A percentile compares a stretch with the other conserved stretches of the same genome.
phyloP scores from a whole-genome alignment of 2,329 filamentous ascomycete genomes.

The Chaetomium globosum region DNA sequence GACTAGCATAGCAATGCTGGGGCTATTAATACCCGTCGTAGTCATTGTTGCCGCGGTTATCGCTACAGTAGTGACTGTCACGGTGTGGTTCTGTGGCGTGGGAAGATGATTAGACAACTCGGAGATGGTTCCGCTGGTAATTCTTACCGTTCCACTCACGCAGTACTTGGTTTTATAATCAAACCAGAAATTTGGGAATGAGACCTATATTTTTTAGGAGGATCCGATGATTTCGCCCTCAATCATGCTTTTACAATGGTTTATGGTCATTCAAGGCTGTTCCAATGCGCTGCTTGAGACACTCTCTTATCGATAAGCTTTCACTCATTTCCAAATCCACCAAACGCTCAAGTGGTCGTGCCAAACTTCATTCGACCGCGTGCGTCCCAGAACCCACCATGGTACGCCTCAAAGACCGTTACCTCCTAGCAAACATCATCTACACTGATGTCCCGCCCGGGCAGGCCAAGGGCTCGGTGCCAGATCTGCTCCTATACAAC shows the following conservation, averaged over 20 bases:
- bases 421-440: slow-evolving; percentile 90
- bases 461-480: slow-evolving; percentile 43
- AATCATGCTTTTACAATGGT: too few species aligned
- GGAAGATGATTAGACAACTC: neutral
- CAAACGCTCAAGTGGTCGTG: neutral
- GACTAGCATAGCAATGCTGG: slow-evolving; percentile 10
- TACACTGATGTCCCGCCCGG: slow-evolving; percentile 65
- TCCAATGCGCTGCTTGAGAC: too few species aligned
- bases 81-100: neutral
- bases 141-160: too few species aligned
- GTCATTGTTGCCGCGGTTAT: neutral
- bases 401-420: slow-evolving; percentile 96
- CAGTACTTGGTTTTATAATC: neutral
- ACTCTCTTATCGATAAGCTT: neutral
- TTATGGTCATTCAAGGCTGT: too few species aligned
- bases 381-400: slow-evolving; percentile 51
- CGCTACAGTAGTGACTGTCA: neutral
- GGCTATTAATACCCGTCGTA: neutral
- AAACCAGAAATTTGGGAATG: neutral
- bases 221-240: neutral
- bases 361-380: neutral
- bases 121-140: neutral
- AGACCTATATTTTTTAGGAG: neutral
- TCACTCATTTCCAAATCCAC: neutral
- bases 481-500: slow-evolving; percentile 72